Evolutionary conservation across 1,284 basidiomycete genomes (phyloP).

Genomic region (Grifola frondosa): DNA sequence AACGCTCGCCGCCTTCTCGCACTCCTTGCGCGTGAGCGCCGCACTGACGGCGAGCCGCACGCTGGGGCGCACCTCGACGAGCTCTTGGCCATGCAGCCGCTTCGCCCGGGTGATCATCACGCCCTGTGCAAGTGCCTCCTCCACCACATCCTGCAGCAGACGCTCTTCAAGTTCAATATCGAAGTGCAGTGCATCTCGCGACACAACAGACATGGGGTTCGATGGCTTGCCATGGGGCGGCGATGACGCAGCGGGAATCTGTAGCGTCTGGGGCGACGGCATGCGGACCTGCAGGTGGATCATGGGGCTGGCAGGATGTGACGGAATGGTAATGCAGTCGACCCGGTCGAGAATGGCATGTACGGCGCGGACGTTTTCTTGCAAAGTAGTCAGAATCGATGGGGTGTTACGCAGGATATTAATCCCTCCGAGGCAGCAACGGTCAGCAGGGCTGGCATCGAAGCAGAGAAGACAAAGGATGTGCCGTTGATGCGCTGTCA

Average conservation of each 20-base stretch:
- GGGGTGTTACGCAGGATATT: slow-evolving; percentile 75
- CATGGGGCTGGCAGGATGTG: slow-evolving; percentile 82
- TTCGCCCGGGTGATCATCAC: slow-evolving; percentile 84
- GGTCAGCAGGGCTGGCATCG: slow-evolving; percentile 88
- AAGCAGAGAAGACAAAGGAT: slow-evolving; percentile 95
- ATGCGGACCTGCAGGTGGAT: slow-evolving; percentile 79
- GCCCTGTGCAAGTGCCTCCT: slow-evolving; percentile 75
- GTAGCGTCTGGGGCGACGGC: slow-evolving; percentile 31
- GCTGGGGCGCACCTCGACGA: slow-evolving; percentile 81
- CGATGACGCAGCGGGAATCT: slow-evolving; percentile 31
- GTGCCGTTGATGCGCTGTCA: slow-evolving; percentile 92
- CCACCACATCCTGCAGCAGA: slow-evolving; percentile 85
- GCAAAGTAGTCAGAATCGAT: slow-evolving; percentile 71
- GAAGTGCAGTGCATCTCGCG: slow-evolving; percentile 46
- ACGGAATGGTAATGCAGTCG: slow-evolving; percentile 81
- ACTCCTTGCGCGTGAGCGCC: slow-evolving; percentile 84
- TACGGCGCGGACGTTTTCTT: slow-evolving; percentile 79
- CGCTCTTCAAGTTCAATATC: slow-evolving; percentile 75
- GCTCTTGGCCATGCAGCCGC: slow-evolving; percentile 80
- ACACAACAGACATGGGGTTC: slow-evolving; percentile 43
- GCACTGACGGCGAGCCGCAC: slow-evolving; percentile 82
- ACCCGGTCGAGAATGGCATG: slow-evolving; percentile 78
- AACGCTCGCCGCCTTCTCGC: slow-evolving; percentile 81
- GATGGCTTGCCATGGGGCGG: slow-evolving; percentile 39
- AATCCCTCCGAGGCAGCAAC: slow-evolving; percentile 88